Conservation (phyloP, 78 protist genomes). For the Speleostelium caveatum region DNA sequence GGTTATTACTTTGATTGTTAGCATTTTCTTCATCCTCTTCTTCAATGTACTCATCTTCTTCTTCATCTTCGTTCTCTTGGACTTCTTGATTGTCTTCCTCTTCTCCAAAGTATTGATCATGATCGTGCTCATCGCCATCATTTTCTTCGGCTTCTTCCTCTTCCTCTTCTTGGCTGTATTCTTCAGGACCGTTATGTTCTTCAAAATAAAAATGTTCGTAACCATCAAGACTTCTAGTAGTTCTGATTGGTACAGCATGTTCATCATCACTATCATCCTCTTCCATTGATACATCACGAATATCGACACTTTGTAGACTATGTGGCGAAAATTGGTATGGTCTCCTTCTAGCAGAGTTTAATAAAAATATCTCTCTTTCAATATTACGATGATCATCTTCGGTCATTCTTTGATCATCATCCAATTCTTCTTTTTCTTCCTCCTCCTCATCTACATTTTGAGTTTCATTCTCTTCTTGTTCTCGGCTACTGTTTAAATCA, state of each 20-base stretch:
- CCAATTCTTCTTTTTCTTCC: neutral
- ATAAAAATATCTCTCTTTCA: neutral
- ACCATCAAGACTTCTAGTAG: neutral
- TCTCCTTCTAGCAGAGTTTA: neutral
- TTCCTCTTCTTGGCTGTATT: neutral
- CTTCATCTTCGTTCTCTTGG: neutral
- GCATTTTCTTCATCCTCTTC: neutral
- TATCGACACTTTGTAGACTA: too few species aligned
- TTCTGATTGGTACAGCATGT: neutral
- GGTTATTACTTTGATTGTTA: neutral
- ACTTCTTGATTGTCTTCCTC: neutral
- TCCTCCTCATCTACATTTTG: neutral
- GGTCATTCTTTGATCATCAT: neutral
- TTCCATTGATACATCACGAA: too few species aligned
- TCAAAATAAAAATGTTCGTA: neutral
- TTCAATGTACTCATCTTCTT: neutral
- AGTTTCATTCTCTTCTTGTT: neutral
- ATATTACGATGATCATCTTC: neutral
- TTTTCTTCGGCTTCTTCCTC: constrained; percentile 5
- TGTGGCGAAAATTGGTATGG: neutral
- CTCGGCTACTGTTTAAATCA: neutral
- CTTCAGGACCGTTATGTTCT: neutral
- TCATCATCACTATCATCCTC: neutral
- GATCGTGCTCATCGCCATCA: neutral
- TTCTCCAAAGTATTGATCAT: neutral